A percentile compares a stretch with the other conserved stretches of the same genome.
phyloP scores from a whole-genome alignment of 805 yeast genomes.

The Saturnispora sekii region DNA sequence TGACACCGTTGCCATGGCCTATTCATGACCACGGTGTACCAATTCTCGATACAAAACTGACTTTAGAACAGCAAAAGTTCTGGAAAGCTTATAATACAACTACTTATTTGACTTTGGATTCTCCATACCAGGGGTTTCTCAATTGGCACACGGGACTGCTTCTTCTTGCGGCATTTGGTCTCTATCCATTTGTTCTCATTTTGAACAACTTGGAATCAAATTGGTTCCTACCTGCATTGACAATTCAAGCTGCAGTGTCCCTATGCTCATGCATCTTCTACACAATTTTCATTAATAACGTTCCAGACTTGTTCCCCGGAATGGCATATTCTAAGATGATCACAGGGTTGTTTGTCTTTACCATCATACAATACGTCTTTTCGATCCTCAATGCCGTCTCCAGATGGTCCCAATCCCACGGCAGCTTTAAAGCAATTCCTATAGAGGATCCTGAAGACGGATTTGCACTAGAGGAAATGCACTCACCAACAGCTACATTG shows the following conservation, averaged over 20 bases:
- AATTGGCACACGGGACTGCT: slow-evolving; percentile 43
- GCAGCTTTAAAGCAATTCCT: slow-evolving; percentile 7
- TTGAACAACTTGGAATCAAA: slow-evolving; percentile 49
- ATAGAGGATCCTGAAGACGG: slow-evolving; percentile 9
- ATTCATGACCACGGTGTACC: slow-evolving; percentile 60
- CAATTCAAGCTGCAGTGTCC: slow-evolving; percentile 38
- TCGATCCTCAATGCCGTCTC: slow-evolving; percentile 43
- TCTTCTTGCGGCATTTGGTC: slow-evolving; percentile 34
- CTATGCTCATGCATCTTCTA: slow-evolving; percentile 45
- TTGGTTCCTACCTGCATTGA: slow-evolving; percentile 49
- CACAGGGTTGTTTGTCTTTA: slow-evolving; percentile 44
- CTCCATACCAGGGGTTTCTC: slow-evolving; percentile 42
- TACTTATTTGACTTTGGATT: slow-evolving; percentile 50
- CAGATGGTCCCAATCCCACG: slow-evolving; percentile 27
- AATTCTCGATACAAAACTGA: slow-evolving; percentile 54
- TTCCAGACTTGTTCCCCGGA: slow-evolving; percentile 63
- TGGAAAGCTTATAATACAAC: slow-evolving; percentile 79
- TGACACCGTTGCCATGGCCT: slow-evolving; percentile 39
- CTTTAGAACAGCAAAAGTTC: slow-evolving; percentile 61
- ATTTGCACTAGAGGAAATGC: slow-evolving; percentile 23
- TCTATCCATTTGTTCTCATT: slow-evolving; percentile 63
- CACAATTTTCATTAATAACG: slow-evolving; percentile 47
- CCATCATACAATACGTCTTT: slow-evolving; percentile 43
- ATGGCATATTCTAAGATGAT: slow-evolving; percentile 66
- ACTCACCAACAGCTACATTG: slow-evolving; percentile 30